phyloP scores from a whole-genome alignment of 2,329 filamentous ascomycete genomes.

The Paecilomyces formosus region DNA sequence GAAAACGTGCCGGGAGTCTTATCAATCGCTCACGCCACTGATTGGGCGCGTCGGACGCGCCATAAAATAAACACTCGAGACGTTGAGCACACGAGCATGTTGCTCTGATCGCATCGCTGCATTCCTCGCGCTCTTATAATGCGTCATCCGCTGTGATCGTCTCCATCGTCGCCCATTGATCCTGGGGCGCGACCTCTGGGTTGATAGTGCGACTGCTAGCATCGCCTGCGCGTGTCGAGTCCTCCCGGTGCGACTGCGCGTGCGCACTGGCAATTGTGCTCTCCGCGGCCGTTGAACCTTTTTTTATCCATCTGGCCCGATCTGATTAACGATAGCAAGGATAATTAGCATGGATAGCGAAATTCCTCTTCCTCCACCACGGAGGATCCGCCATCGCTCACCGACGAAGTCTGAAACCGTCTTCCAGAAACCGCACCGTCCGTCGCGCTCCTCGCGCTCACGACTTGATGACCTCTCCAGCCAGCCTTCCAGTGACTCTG shows the following conservation, averaged over 20 bases:
- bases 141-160: background rate
- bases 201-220: background rate
- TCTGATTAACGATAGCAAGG: background rate
- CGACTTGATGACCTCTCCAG: slow-evolving; percentile 28
- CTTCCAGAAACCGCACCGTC: slow-evolving; percentile 16
- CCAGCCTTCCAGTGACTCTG: slow-evolving; percentile 36
- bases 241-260: background rate
- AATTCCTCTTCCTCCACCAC: slow-evolving; percentile 30
- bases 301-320: background rate
- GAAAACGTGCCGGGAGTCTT: background rate
- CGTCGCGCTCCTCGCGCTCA: slow-evolving; percentile 11
- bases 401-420: slow-evolving; percentile 10
- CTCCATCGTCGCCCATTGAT: background rate
- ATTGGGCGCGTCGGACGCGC: background rate
- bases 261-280: background rate
- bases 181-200: background rate
- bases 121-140: background rate
- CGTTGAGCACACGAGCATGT: background rate
- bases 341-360: slow-evolving; percentile 28
- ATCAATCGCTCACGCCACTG: background rate
- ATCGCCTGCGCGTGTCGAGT: background rate
- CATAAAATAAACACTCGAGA: background rate
- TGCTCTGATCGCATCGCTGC: background rate
- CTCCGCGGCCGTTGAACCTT: background rate
- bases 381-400: slow-evolving; percentile 27